Evolutionary conservation across 2,329 filamentous ascomycete species (phyloP).

Genomic region (Stachybotrys chartarum): DNA sequence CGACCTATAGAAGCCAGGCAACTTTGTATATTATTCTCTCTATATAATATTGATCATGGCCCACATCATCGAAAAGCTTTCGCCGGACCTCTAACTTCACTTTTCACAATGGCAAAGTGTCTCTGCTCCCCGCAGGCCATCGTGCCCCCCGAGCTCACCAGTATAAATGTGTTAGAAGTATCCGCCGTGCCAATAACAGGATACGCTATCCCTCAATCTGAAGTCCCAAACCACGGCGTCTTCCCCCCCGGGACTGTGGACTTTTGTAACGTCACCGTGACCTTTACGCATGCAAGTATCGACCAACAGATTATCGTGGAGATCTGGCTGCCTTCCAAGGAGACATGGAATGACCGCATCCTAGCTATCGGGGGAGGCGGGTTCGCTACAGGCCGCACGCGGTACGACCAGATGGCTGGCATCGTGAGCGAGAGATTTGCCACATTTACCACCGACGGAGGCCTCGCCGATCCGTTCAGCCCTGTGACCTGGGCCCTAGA

Average conservation of each 20-base stretch:
- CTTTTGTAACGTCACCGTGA: not conserved
- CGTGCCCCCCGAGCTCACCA: not conserved
- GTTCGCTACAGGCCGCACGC: not conserved
- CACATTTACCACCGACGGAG: not conserved
- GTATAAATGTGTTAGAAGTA: not conserved
- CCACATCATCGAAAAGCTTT: too few relatives aligned
- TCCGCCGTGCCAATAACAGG: not conserved
- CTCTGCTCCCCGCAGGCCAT: not conserved
- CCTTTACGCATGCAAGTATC: not conserved
- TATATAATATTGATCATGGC: too few relatives aligned
- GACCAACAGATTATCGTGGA: not conserved
- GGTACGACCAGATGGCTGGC: not conserved
- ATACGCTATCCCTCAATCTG: not conserved
- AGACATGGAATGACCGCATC: not conserved
- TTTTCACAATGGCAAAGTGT: not conserved
- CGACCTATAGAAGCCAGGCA: too few relatives aligned
- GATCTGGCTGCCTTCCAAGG: not conserved
- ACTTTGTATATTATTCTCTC: too few relatives aligned
- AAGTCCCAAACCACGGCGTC: not conserved
- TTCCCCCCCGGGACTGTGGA: not conserved
- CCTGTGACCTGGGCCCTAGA: not conserved
- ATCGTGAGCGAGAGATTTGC: not conserved
- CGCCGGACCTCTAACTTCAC: too few relatives aligned
- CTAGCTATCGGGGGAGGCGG: not conserved
- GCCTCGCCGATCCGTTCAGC: not conserved